Percentiles rank a stretch among this genome's conserved stretches.
Evolutionary conservation across 129 eudicot genomes (phyloP).

Genomic region (Glebionis coronaria): DNA sequence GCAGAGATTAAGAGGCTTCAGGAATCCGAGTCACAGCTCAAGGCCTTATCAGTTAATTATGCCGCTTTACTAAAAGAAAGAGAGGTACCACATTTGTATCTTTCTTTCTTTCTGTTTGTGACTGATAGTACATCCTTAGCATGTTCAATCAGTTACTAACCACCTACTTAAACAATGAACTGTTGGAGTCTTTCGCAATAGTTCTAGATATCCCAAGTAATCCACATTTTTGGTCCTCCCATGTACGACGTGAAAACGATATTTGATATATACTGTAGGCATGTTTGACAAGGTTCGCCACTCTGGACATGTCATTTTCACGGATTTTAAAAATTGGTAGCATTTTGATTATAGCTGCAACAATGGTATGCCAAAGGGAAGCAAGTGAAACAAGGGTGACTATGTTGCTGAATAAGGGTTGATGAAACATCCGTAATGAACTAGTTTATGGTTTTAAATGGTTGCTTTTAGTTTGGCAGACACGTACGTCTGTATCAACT

Average conservation of each 20-base stretch:
- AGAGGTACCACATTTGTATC: conserved; percentile 47
- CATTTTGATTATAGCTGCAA: background rate
- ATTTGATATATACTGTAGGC: background rate
- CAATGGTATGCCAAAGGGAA: background rate
- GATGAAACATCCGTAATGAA: background rate
- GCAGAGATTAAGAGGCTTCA: conserved; percentile 85
- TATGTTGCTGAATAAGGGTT: background rate
- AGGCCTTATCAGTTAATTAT: conserved; percentile 90
- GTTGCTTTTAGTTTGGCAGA: background rate
- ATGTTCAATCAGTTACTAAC: conserved; percentile 2
- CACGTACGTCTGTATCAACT: background rate
- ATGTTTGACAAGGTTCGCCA: background rate
- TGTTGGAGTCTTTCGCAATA: background rate
- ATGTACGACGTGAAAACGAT: background rate
- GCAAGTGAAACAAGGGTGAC: background rate
- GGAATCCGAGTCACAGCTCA: conserved; percentile 90
- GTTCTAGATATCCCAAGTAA: background rate
- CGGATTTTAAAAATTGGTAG: background rate
- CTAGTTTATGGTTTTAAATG: background rate
- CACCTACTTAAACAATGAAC: background rate
- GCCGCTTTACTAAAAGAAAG: conserved; percentile 90
- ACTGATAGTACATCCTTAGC: background rate
- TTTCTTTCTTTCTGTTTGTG: background rate
- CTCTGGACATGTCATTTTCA: conserved; percentile 1
- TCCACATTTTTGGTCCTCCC: background rate